phyloP scores from a whole-genome alignment of 2,329 filamentous ascomycete species.

The Penicillium sp. region DNA sequence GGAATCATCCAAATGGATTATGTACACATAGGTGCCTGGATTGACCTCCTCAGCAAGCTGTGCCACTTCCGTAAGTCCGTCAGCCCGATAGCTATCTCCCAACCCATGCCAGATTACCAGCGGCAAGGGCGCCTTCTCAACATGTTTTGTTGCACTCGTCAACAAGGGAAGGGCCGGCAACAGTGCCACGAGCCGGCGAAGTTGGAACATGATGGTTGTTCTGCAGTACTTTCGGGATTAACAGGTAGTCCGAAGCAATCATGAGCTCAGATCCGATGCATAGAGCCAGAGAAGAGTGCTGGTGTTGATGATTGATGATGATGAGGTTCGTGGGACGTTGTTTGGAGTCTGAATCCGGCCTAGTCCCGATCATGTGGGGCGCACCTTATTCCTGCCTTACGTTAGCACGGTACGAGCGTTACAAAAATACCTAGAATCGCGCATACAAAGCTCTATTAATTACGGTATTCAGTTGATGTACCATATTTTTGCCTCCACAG shows the following conservation, averaged over 20 bases:
- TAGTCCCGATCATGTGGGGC: not conserved
- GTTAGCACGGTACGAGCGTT: not conserved
- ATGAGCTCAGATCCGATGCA: not conserved
- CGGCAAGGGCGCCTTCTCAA: constrained; percentile 59
- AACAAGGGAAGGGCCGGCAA: constrained; percentile 17
- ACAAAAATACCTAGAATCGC: not conserved
- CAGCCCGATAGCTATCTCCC: constrained; percentile 64
- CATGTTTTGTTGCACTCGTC: constrained; percentile 15
- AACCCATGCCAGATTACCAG: constrained; percentile 91
- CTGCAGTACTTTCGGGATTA: not conserved
- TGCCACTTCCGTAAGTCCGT: constrained; percentile 69
- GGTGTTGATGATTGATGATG: too few species aligned
- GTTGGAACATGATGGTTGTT: not conserved
- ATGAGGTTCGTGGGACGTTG: not conserved
- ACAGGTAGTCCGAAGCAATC: not conserved
- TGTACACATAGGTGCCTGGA: constrained; percentile 80
- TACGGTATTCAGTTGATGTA: not conserved
- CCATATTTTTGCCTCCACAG: not conserved
- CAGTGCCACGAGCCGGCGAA: not conserved
- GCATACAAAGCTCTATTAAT: not conserved
- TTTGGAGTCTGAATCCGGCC: not conserved
- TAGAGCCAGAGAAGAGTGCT: not conserved
- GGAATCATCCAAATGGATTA: constrained; percentile 67
- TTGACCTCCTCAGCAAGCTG: constrained; percentile 68
- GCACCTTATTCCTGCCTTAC: not conserved